Base-by-base conservation (phyloP, 352 stramenopile species). In the Globisporangium paddicum region DNA sequence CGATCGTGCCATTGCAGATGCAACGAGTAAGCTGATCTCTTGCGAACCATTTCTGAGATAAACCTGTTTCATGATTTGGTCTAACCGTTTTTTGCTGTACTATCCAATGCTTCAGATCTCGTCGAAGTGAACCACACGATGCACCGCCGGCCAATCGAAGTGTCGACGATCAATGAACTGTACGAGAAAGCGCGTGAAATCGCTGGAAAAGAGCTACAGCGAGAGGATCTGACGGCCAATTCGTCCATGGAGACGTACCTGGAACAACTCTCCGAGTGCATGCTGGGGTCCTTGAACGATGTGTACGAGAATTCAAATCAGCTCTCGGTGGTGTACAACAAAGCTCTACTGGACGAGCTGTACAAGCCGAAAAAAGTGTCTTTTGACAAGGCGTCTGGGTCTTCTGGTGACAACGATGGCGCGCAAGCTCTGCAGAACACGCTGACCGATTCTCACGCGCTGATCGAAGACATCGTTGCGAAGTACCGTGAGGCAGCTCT, bases 181-280 rank as follows among this genome's bases (percentile, higher is more conserved):
- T 90, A 84, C 42, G 62, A 75, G 23, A 18, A 49, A 42, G 76
- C 82, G 0, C 55, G 55, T 2, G 46, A 61, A 10, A 57, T 51
- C 1, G 76, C 71, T 8, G 66, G 77, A 32, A 62, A 67, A 1
- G 70, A 83, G 30, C 56, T 90, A 2, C 28, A 51, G 10, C 68
- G 32, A 18, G 73, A 83, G 35, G 79, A 87, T 11, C 59, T 86
- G 6, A 57, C 69, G 4, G 54, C 71, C 5, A 77, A 58, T 16
- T 69, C 73, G 1, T 73, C 69, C 14, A 61, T 85, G 19, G 69
- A 77, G 32, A 25, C 42, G 1, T 86, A 84, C 42, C 60, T 67
- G 25, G 56, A 73, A 3, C 72, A 81, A n/a, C 66, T 91, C 7
- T 78, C 74, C 1, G 68, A 81, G 11, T 91, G 75, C 41, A 75